Base-by-base conservation (phyloP, 2,329 filamentous ascomycete genomes). In the Ophiognomonia clavigignenti-juglandacearum region DNA sequence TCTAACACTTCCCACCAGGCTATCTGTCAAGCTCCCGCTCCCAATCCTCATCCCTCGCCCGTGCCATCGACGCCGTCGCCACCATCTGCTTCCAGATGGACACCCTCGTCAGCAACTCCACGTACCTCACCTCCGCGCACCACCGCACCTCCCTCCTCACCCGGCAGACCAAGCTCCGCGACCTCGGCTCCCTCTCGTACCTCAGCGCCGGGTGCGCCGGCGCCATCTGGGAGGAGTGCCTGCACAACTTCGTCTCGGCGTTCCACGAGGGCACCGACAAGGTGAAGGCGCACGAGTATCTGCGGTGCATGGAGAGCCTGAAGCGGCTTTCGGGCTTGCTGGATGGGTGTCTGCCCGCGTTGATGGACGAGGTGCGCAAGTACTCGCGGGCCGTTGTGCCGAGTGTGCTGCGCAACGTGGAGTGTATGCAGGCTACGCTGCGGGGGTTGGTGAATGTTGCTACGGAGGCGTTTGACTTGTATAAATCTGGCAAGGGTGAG, bases 341-440 rank as follows among this genome's bases (percentile, higher is more conserved):
- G n/a, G 43, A 45, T 19, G 20, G 16, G 24, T 45, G 24, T 14
- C 8, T 45, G 13, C 34, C 34, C 10, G n/a, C 7, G 34, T 14
- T 45, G 23, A 13, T 26, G 11, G 27, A 14, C 26, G 34, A 45
- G 35, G n/a, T 39, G 19, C 34, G 23, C 13, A 45, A 45, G 43
- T 39, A 45, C 18, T 18, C n/a, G 22, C 34, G 39, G 10, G n/a
- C n/a, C n/a, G 43, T 45, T n/a, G 11, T 39, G n/a, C 43, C 43
- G 2, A 6, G 24, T 19, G 35, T 45, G 26, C 35, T 45, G 7
- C 23, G 24, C 19, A 45, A 45, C 23, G 43, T 29, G 20, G 34
- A 38, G 22, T 45, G 43, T 24, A 45, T 45, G 43, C 43, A 38
- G 35, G 27, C 43, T 10, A 45, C 43, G 4, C 34, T 45, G 2